A percentile compares a stretch with the other conserved stretches of the same genome.
phyloP scores from a whole-genome alignment of 2,329 filamentous ascomycete species.

The Bisporella sp. region DNA sequence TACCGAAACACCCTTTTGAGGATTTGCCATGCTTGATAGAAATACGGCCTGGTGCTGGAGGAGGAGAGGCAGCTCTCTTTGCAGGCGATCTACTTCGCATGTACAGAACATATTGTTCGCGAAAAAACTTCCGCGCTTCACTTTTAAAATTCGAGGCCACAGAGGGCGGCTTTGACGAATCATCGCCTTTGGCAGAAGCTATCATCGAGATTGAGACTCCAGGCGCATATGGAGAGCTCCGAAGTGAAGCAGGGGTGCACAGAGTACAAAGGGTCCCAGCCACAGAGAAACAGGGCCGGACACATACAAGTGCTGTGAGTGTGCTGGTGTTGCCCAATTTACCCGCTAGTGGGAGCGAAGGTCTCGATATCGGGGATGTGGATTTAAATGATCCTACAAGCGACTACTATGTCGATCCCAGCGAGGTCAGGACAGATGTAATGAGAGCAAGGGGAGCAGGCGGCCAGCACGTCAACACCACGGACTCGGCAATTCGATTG shows the following conservation, averaged over 20 bases:
- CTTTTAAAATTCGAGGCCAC: constrained; percentile 75
- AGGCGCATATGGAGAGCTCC: constrained; percentile 74
- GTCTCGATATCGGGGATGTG: constrained; percentile 41
- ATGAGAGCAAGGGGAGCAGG: constrained; percentile 91
- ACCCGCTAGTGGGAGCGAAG: constrained; percentile 44
- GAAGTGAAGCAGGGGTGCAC: constrained; percentile 89
- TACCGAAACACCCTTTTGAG: constrained; percentile 85
- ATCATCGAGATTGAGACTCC: constrained; percentile 73
- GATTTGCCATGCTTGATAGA: constrained; percentile 86
- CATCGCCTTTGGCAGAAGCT: constrained; percentile 74
- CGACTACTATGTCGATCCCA: constrained; percentile 82
- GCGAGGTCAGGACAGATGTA: constrained; percentile 77
- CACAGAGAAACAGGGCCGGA: constrained; percentile 85
- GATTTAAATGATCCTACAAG: constrained; percentile 79
- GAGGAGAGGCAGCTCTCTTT: constrained; percentile 86
- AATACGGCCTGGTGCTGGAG: constrained; percentile 85
- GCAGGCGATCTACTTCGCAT: constrained; percentile 81
- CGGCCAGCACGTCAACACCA: constrained; percentile 98
- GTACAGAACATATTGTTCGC: constrained; percentile 75
- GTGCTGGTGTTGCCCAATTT: constrained; percentile 90
- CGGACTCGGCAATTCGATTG: constrained; percentile 88
- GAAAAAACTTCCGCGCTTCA: constrained; percentile 56
- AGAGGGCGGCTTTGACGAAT: constrained; percentile 54
- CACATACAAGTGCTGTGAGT: constrained; percentile 87
- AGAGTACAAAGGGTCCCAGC: constrained; percentile 88